phyloP scores from a whole-genome alignment of 768 basidiomycete genomes.

The Daedaleopsis nitida region DNA sequence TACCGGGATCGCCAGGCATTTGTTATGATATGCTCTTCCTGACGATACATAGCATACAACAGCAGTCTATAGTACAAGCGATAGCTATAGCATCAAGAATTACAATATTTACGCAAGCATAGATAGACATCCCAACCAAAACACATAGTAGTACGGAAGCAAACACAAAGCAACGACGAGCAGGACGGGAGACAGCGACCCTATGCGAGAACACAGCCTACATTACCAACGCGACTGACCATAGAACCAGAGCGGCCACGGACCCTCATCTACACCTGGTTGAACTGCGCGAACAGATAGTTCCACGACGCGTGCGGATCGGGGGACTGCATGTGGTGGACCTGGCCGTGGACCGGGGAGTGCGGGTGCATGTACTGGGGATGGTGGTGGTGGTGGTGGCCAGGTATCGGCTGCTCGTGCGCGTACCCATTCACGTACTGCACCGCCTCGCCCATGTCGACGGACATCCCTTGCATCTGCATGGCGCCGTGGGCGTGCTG shows the following conservation, averaged over 20 bases:
- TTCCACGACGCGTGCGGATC: conserved; percentile 31
- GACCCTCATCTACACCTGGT: conserved; percentile 14
- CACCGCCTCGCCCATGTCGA: conserved; percentile 16
- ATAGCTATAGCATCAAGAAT: too few species aligned
- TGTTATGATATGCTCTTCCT: not conserved
- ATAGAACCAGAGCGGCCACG: not conserved
- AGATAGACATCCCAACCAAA: not conserved
- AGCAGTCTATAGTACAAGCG: too few species aligned
- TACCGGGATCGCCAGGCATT: too few species aligned
- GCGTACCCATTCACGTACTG: conserved; percentile 17
- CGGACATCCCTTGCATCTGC: conserved; percentile 24
- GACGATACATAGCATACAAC: too few species aligned
- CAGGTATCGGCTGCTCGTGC: conserved; percentile 5
- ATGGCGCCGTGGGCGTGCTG: conserved; percentile 5
- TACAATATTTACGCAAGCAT: not conserved
- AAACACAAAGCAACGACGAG: not conserved
- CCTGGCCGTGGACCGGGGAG: too few species aligned
- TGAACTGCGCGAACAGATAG: conserved; percentile 29
- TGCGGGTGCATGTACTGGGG: conserved; percentile 8
- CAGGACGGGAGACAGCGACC: not conserved
- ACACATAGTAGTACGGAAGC: not conserved
- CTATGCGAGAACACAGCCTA: not conserved
- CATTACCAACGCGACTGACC: not conserved
- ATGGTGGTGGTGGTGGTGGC: not conserved
- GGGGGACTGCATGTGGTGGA: not conserved